Base-by-base conservation (phyloP, 352 stramenopile genomes). In the Globisporangium carolinianum region DNA sequence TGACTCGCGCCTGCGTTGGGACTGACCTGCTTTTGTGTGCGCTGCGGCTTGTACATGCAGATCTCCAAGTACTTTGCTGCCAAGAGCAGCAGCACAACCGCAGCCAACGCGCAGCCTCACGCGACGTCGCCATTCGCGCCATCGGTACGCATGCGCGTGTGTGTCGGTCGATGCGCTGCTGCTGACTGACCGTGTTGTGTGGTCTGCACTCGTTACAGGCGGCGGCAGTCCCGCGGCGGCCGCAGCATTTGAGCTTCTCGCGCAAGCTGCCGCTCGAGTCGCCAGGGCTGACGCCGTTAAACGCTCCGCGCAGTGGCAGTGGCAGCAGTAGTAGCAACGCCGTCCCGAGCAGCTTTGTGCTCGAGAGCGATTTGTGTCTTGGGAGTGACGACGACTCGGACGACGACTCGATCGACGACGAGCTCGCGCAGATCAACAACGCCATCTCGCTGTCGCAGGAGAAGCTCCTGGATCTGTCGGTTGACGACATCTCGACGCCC, bases 361-460 rank as follows among this genome's bases (percentile, higher is more conserved):
- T 54, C 18, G 17, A 37, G 46, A 59, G n/a, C n/a, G 48, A 39
- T 36, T 11, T 53, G 14, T 41, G 18, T 9, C 47, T 51, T 8
- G 48, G 48, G n/a, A 14, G 24, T 47, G 57, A 58, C 24, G 61
- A 63, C 17, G 62, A 69, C 8, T 62, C 71, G 17, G 68, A 75
- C 15, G 47, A 69, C 39, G 71, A 55, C 32, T 89, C 76, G 0
- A 86, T 72, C 46, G 79, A 86, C 41, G 73, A 89, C 65, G 79
- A 89, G 11, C 68, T 87, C 11, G 67, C 68, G 12, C 69, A 79
- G 47, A 74, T 66, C 36, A 57, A 87, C 38, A 69, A 76, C 14
- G 73, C 80, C 24, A 75, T 91, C 15, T 87, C 80, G 1, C 71
- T 83, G 37, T 91, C 78, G 0, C 76, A 89, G 56, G 72, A 87